Conservation (phyloP, 2,329 filamentous ascomycete genomes). For the Aspergillus udagawae region DNA sequence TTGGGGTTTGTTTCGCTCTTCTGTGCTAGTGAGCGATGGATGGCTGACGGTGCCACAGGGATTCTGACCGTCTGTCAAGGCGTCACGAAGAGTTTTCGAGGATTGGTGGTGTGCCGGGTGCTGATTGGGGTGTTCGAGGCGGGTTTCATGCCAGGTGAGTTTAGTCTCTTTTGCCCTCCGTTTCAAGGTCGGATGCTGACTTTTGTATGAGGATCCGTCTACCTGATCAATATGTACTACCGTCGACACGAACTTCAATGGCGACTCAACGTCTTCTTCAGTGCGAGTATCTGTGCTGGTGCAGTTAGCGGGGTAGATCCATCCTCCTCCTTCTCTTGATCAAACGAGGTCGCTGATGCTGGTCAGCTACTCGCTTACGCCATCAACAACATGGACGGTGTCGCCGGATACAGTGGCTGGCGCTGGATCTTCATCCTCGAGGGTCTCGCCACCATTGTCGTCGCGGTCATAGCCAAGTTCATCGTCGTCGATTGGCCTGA, state of each 20-base stretch:
- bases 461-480: conserved; percentile 50
- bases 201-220: conserved; percentile 22
- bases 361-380: conserved; percentile 39
- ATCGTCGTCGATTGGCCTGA: conserved; percentile 44
- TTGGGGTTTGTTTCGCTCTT: conserved; percentile 30
- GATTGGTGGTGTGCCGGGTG: conserved; percentile 34
- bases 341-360: neutral
- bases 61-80: conserved; percentile 43
- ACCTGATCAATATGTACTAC: conserved; percentile 38
- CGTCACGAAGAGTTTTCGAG: conserved; percentile 37
- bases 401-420: conserved; percentile 39
- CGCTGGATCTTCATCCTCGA: conserved; percentile 50
- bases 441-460: conserved; percentile 45
- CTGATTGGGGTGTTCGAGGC: conserved; percentile 37
- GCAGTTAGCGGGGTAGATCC: conserved; percentile 35
- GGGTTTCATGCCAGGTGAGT: conserved; percentile 37
- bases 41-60: conserved; percentile 20
- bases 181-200: neutral
- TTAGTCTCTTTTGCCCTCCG: neutral
- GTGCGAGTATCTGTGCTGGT: conserved; percentile 35
- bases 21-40: neutral
- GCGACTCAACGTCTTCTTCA: conserved; percentile 34
- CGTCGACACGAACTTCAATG: conserved; percentile 39
- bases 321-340: neutral
- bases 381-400: conserved; percentile 39